These are phyloP conservation scores for Hypoxylon sp. DNA, from an alignment of 2,329 filamentous ascomycete genomes.

Conservation along the genomic window DNA sequence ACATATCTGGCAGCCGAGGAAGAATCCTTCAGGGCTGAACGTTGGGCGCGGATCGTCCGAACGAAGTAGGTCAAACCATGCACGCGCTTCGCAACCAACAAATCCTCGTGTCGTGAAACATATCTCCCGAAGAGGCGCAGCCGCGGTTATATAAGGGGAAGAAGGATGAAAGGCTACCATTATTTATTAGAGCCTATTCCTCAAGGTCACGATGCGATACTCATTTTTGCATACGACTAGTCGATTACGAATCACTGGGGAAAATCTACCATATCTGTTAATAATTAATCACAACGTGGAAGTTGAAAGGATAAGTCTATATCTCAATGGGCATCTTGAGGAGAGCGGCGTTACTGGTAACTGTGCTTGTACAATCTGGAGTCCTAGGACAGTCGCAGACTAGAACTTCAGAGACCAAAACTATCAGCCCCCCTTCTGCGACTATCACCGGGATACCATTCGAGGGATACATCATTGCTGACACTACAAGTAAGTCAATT, in stretches of 20 bases:
- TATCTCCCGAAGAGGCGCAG: conserved; percentile 3
- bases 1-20: conserved; percentile 6
- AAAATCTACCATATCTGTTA: background rate
- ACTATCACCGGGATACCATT: conserved; percentile 30
- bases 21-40: conserved; percentile 18
- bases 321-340: conserved; percentile 10
- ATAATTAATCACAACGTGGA: background rate
- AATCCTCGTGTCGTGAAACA: conserved; percentile 20
- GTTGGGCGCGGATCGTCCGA: conserved; percentile 9
- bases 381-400: conserved; percentile 21
- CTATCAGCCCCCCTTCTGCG: conserved; percentile 7
- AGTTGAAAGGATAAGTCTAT: background rate
- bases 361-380: conserved; percentile 6
- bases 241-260: conserved; percentile 1
- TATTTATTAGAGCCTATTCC: conserved; percentile 15
- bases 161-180: background rate
- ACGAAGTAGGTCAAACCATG: conserved; percentile 1
- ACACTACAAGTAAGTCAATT: conserved; percentile 20
- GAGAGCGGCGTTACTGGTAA: conserved; percentile 16
- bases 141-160: conserved; percentile 1
- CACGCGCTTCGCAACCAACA: background rate
- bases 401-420: conserved; percentile 1
- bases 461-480: conserved; percentile 23
- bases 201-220: background rate
- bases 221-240: background rate